Evolutionary conservation across 2,329 filamentous ascomycete species (phyloP).

Genomic region (Fusarium sp.): DNA sequence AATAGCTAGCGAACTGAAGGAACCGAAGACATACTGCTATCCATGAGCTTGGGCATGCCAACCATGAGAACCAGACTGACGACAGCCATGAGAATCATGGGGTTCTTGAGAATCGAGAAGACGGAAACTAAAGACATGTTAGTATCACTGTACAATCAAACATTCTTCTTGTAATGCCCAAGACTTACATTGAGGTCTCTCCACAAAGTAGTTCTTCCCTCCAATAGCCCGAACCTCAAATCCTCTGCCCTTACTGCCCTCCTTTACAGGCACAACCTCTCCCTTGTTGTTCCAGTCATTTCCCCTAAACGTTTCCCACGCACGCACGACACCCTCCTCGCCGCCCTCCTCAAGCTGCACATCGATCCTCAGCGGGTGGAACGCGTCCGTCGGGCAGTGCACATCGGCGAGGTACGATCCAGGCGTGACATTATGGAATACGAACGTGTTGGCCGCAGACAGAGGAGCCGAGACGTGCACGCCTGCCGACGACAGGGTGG

Average conservation of each 20-base stretch:
- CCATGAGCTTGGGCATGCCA: slow-evolving; percentile 94
- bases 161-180: too few species aligned
- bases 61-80: slow-evolving; percentile 86
- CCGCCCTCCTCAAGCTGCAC: slow-evolving; percentile 55
- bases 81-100: slow-evolving; percentile 94
- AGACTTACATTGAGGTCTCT: slow-evolving; percentile 79
- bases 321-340: slow-evolving; percentile 62
- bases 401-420: slow-evolving; percentile 88
- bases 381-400: slow-evolving; percentile 78
- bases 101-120: slow-evolving; percentile 88
- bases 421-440: slow-evolving; percentile 77
- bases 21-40: slow-evolving; percentile 81
- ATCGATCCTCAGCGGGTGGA: slow-evolving; percentile 85
- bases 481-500: slow-evolving; percentile 64
- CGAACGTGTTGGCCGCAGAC: slow-evolving; percentile 76
- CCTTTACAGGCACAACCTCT: slow-evolving; percentile 63
- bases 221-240: slow-evolving; percentile 73
- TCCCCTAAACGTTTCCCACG: slow-evolving; percentile 88
- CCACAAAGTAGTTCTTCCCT: slow-evolving; percentile 80
- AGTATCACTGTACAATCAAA: not conserved
- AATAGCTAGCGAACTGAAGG: not conserved
- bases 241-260: slow-evolving; percentile 53
- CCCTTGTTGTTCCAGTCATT: slow-evolving; percentile 93
- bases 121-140: slow-evolving; percentile 71
- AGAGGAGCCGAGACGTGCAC: slow-evolving; percentile 68